Percentiles rank a stretch among this genome's conserved stretches.
These are phyloP conservation scores for Rhizophagus prolifer DNA, from an alignment of 192 early-diverging fungal genomes.

Conservation along the genomic window DNA sequence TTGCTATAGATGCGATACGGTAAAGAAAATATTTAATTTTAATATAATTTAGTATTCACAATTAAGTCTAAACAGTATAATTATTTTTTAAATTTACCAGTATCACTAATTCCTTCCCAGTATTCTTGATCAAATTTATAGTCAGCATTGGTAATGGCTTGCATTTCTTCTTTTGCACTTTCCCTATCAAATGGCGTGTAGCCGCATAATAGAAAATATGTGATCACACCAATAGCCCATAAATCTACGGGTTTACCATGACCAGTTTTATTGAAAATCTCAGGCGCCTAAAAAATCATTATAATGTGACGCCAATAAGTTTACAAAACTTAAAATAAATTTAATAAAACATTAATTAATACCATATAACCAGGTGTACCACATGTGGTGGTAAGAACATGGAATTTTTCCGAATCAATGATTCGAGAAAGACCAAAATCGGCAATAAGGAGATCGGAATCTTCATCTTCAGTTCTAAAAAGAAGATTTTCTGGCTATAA, in stretches of 20 bases:
- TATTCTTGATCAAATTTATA: slow-evolving; percentile 66
- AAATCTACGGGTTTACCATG: slow-evolving; percentile 80
- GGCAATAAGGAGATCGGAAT: slow-evolving; percentile 68
- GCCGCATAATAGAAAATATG: slow-evolving; percentile 74
- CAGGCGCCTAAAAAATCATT: slow-evolving; percentile 47
- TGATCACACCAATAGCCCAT: slow-evolving; percentile 80
- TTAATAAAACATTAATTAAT: neutral
- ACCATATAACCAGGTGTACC: slow-evolving; percentile 85
- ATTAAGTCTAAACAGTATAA: neutral
- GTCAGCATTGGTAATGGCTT: slow-evolving; percentile 58
- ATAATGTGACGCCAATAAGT: neutral
- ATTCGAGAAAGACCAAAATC: slow-evolving; percentile 80
- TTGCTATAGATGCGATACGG: slow-evolving; percentile 37
- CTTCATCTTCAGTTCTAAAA: slow-evolving; percentile 58
- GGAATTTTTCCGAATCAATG: slow-evolving; percentile 58
- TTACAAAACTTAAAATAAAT: too few relatives aligned
- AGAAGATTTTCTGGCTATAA: slow-evolving; percentile 78
- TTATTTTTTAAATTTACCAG: slow-evolving; percentile 32
- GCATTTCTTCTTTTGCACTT: slow-evolving; percentile 50
- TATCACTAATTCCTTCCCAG: slow-evolving; percentile 60
- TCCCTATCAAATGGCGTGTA: slow-evolving; percentile 70
- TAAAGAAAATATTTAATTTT: neutral
- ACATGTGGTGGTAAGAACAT: slow-evolving; percentile 64
- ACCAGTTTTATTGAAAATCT: slow-evolving; percentile 57
- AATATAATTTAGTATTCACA: neutral